Conservation (phyloP, 225 moss, liverwort and hornwort species). For the Physcomitrellopsis africana region DNA sequence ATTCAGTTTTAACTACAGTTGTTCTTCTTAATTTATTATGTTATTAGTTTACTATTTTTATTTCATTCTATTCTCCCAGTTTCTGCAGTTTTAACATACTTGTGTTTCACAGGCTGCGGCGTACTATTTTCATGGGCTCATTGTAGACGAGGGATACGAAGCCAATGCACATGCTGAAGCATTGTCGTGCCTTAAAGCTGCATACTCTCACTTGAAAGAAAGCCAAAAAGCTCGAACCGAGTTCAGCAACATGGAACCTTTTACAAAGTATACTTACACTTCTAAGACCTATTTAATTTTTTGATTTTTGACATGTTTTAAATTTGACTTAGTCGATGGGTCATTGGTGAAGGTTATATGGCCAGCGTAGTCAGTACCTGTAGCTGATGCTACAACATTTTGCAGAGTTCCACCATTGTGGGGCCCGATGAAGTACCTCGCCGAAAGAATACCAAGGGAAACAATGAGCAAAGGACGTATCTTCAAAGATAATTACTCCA, state of each 20-base stretch:
- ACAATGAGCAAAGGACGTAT: slow-evolving; percentile 37
- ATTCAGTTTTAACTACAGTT: not conserved
- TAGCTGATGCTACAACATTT: not conserved
- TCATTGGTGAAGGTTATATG: too few relatives aligned
- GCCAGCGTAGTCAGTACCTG: not conserved
- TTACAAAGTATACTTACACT: slow-evolving; percentile 38
- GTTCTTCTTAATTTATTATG: too few relatives aligned
- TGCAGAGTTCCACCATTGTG: slow-evolving; percentile 43
- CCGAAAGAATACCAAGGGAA: slow-evolving; percentile 51
- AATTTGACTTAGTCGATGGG: too few relatives aligned
- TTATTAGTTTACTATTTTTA: too few relatives aligned
- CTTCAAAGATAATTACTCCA: slow-evolving; percentile 38
- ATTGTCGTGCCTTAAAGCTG: slow-evolving; percentile 49
- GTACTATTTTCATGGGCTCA: slow-evolving; percentile 56
- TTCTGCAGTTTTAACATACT: not conserved
- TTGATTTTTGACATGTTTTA: too few relatives aligned
- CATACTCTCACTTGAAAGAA: slow-evolving; percentile 47
- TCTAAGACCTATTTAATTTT: not conserved
- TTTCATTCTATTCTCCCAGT: not conserved
- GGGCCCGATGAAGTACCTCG: slow-evolving; percentile 52
- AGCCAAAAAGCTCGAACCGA: slow-evolving; percentile 38
- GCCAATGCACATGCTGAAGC: slow-evolving; percentile 50
- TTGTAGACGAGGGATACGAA: slow-evolving; percentile 48
- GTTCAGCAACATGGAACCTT: slow-evolving; percentile 45
- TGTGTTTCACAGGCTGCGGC: slow-evolving; percentile 44